phyloP scores from a whole-genome alignment of 495 filamentous ascomycete species.

The Hyaloscypha finlandica region DNA sequence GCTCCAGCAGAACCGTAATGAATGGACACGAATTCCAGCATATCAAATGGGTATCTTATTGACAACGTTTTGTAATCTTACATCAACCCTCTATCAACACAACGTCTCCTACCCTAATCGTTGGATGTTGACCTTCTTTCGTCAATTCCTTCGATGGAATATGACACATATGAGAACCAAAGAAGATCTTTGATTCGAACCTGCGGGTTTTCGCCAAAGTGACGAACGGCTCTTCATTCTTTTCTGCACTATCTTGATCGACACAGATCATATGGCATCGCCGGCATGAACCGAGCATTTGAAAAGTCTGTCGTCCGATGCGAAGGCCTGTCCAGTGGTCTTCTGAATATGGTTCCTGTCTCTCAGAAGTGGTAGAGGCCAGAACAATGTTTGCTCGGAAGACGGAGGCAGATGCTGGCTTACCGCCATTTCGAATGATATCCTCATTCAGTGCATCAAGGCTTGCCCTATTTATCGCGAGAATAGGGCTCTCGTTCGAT shows the following conservation, averaged over 20 bases:
- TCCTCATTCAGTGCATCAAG: conserved; percentile 72
- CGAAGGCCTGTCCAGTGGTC: conserved; percentile 55
- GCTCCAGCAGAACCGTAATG: neutral
- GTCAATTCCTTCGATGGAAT: conserved; percentile 33
- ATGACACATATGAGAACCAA: conserved; percentile 77
- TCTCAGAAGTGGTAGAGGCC: conserved; percentile 31
- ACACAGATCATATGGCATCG: conserved; percentile 96
- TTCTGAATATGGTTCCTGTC: conserved; percentile 44
- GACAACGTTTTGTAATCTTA: neutral
- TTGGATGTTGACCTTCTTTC: conserved; percentile 46
- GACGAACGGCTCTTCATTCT: conserved; percentile 81
- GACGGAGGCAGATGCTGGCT: conserved; percentile 63
- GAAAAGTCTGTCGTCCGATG: conserved; percentile 57
- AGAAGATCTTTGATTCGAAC: conserved; percentile 78
- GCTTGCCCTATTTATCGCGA: conserved; percentile 78
- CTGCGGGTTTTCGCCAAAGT: conserved; percentile 85
- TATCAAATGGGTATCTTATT: conserved; percentile 2
- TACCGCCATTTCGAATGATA: conserved; percentile 60
- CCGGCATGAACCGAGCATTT: conserved; percentile 79
- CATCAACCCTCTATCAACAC: conserved; percentile 37
- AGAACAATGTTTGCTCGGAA: conserved; percentile 87
- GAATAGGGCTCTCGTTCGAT: conserved; percentile 90
- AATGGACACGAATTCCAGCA: neutral
- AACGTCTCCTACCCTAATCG: conserved; percentile 58
- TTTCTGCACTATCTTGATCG: conserved; percentile 77